Base-by-base conservation (phyloP, 2,329 filamentous ascomycete genomes). In the Xylariaceae sp. region DNA sequence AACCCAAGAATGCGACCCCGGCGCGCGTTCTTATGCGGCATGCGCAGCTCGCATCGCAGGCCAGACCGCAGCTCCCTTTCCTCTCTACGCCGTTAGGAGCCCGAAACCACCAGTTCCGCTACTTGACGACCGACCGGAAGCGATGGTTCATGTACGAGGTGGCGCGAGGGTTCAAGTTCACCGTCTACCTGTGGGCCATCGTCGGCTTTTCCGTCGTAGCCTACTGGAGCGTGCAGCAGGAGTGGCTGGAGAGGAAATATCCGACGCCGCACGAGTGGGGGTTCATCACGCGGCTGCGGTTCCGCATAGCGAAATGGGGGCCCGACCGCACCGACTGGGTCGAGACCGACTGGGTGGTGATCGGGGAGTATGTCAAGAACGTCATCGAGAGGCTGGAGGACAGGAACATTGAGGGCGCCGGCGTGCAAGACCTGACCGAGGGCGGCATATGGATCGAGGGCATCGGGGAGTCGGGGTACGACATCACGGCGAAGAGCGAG, bases 231-330 rank as follows among this genome's bases (percentile, higher is more conserved):
- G 58, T 88, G 24, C 72, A 83, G 55, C 82, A 89, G 54, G 87
- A 94, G 61, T 68, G 73, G 44, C 69, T 86, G 31, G 88, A 96
- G 64, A 74, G 82, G 33, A 69, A 75, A 36, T 86, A 82, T 58
- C 88, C 88, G 0, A 89, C 87, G 1, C 89, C 90, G 1, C 74
- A 76, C 17, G 89, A 94, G 59, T 96, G 89, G 88, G 68, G 68
- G 0, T 83, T 80, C 60, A 64, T 78, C 48, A 86, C 83, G 31
- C 72, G 88, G 16, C 76, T 83, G 63, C 69, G 73, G 27, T 71
- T 85, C 46, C 75, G 87, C 28, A 73, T 76, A 35, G 84, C 83
- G 3, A 70, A 73, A 51, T 74, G 73, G 38, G 70, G 74, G 35
- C 73, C 76, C 46, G 70, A 78, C 30, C 70, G 72, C 11, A 71